These are phyloP conservation scores for Linnemannia schmuckeri DNA, from an alignment of 192 early-diverging fungal species.

Conservation along the genomic window DNA sequence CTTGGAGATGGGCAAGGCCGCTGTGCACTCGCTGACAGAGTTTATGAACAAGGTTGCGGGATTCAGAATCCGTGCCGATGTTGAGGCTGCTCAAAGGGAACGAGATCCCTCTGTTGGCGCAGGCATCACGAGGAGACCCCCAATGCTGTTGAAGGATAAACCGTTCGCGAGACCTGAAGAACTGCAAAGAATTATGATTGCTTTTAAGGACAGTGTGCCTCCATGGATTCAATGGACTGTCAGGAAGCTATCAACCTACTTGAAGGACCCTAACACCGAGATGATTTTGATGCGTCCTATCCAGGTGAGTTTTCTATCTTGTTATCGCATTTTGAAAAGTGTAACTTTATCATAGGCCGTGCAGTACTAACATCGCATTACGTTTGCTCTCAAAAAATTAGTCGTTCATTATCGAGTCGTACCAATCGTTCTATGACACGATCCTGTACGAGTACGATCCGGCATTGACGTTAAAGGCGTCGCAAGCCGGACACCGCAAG, in stretches of 20 bases:
- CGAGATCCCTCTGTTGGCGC: conserved; percentile 17
- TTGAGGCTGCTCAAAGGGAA: conserved; percentile 49
- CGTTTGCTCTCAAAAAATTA: conserved; percentile 27
- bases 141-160: conserved; percentile 61
- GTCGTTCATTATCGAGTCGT: conserved; percentile 63
- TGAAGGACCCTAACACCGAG: conserved; percentile 85
- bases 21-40: conserved; percentile 71
- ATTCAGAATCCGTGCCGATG: conserved; percentile 61
- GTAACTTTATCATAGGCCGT: background rate
- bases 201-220: conserved; percentile 68
- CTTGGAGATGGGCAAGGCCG: conserved; percentile 70
- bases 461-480: conserved; percentile 37
- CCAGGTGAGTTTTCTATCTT: conserved; percentile 57
- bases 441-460: conserved; percentile 58
- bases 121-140: conserved; percentile 28
- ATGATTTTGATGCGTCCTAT: conserved; percentile 78
- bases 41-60: conserved; percentile 80
- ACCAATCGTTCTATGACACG: conserved; percentile 63
- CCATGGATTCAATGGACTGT: conserved; percentile 66
- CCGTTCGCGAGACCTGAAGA: conserved; percentile 62
- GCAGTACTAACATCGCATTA: background rate
- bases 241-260: conserved; percentile 73
- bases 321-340: background rate
- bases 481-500: conserved; percentile 31
- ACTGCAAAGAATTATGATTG: conserved; percentile 39